Conservation (phyloP, 176 grass and related monocot genomes). For the Secale cereale region DNA sequence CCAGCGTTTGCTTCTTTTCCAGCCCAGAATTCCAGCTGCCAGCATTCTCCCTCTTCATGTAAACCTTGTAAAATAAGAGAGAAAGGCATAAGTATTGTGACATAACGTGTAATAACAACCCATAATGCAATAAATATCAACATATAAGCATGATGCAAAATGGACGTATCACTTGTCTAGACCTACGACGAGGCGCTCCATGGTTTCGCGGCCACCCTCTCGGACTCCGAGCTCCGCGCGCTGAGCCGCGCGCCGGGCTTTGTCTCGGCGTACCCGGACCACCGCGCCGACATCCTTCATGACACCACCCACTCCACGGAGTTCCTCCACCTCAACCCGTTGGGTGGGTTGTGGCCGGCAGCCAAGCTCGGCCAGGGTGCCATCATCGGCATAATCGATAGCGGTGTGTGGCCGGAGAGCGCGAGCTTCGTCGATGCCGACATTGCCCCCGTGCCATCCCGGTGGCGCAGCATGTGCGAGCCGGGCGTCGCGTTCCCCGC, state of each 20-base stretch:
- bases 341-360: conserved; percentile 30
- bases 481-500: conserved; percentile 31
- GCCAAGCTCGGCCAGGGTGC: conserved; percentile 42
- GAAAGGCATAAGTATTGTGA: too few species aligned
- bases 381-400: conserved; percentile 54
- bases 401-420: conserved; percentile 51
- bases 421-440: conserved; percentile 36
- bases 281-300: not conserved
- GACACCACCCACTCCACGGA: conserved; percentile 56
- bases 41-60: too few species aligned
- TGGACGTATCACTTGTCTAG: too few species aligned
- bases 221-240: conserved; percentile 6
- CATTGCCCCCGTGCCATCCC: conserved; percentile 26
- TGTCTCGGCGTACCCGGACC: conserved; percentile 32
- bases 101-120: too few species aligned
- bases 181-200: too few species aligned
- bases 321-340: conserved; percentile 25
- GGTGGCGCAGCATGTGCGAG: conserved; percentile 48
- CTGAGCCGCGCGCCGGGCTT: conserved; percentile 27
- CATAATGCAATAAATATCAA: too few species aligned
- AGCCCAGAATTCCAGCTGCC: too few species aligned
- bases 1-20: too few species aligned
- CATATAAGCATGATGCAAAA: too few species aligned
- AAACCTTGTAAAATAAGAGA: too few species aligned
- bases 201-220: too few species aligned